phyloP scores from a whole-genome alignment of 257 asterid genomes.

The Catharanthus roseus region DNA sequence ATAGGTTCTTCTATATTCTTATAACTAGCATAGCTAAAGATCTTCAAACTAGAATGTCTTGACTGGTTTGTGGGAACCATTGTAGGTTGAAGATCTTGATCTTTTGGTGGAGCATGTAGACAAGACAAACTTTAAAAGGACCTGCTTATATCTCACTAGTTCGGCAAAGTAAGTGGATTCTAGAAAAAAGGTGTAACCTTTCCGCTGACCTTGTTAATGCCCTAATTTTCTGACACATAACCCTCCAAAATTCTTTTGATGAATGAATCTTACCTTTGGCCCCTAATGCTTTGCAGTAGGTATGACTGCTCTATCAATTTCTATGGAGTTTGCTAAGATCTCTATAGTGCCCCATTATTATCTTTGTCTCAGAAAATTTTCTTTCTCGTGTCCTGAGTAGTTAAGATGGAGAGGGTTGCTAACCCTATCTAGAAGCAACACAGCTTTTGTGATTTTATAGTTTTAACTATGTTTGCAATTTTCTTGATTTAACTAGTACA shows the following conservation, averaged over 20 bases:
- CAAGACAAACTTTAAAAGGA: constrained; percentile 59
- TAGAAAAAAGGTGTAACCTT: background rate
- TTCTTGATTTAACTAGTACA: background rate
- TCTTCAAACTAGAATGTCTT: no score
- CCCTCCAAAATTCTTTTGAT: background rate
- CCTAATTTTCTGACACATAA: background rate
- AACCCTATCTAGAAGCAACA: background rate
- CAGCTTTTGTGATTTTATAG: background rate
- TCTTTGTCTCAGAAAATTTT: background rate
- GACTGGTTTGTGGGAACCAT: background rate
- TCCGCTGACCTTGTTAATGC: background rate
- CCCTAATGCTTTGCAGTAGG: background rate
- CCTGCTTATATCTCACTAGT: constrained; percentile 81
- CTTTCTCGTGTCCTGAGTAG: background rate
- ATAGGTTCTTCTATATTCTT: background rate
- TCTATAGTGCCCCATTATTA: background rate
- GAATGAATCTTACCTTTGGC: background rate
- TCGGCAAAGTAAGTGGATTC: constrained; percentile 65
- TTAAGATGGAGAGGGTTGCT: background rate
- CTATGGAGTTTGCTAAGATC: background rate
- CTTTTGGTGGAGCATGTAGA: constrained; percentile 68
- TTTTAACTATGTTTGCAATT: background rate
- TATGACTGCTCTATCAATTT: background rate
- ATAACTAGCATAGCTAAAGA: background rate
- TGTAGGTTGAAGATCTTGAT: constrained; percentile 93